These are phyloP conservation scores for Cadophora gregata DNA, from an alignment of 2,329 filamentous ascomycete genomes.

Conservation along the genomic window DNA sequence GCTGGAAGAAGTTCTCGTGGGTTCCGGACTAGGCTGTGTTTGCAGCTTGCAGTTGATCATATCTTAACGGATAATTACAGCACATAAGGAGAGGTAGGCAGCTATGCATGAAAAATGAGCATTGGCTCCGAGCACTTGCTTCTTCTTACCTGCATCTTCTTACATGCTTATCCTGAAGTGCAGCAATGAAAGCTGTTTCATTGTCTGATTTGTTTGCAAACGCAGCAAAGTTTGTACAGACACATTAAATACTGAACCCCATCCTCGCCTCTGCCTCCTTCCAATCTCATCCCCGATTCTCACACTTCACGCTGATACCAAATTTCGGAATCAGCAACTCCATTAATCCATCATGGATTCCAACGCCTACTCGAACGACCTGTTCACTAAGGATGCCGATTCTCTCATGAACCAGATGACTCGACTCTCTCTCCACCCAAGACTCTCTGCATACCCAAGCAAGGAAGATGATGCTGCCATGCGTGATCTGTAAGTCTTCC, in stretches of 20 bases:
- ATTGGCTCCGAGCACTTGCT: background rate
- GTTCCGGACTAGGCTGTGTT: too few relatives aligned
- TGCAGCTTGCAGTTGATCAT: too few relatives aligned
- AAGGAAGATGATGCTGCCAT: background rate
- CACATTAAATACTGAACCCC: too few relatives aligned
- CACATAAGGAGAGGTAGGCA: too few relatives aligned
- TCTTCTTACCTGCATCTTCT: too few relatives aligned
- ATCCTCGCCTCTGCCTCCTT: background rate
- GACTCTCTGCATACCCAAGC: background rate
- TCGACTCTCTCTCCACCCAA: background rate
- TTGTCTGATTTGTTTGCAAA: background rate
- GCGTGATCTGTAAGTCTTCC: background rate
- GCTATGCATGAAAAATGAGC: too few relatives aligned
- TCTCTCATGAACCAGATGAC: constrained; percentile 4
- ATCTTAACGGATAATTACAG: too few relatives aligned
- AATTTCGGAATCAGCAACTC: background rate
- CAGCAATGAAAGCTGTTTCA: background rate
- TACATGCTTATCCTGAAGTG: background rate
- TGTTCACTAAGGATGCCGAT: background rate
- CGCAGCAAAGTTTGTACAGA: too few relatives aligned
- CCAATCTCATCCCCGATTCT: background rate
- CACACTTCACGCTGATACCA: too few relatives aligned
- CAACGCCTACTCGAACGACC: background rate
- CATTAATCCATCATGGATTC: background rate
- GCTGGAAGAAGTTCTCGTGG: too few relatives aligned